Evolutionary conservation across 2,329 filamentous ascomycete genomes (phyloP), one percentile per base, ranked within the genome.

Genomic region (Helicocarpus griseus): DNA sequence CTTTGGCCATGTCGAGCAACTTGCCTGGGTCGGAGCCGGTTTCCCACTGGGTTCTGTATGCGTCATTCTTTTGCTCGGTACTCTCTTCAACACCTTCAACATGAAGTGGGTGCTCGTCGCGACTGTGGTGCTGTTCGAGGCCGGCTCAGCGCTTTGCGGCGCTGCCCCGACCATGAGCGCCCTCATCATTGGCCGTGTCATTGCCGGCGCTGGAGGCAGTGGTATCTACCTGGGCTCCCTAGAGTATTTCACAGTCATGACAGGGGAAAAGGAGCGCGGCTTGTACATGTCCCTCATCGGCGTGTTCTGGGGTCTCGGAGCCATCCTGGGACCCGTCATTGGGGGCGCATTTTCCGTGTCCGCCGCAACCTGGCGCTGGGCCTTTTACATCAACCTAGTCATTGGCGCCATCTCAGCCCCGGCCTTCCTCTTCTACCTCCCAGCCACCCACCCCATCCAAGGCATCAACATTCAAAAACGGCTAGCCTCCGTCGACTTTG

Each of bases 31-130:
- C n/a, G 50, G 50, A 31, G 39, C 50, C 33, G 50, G 51, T 5
- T 74, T 77, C 51, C 60, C 71, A 0, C 62, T 77, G 3, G 73
- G 71, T 0, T 70, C 69, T 4, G 63, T 69, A 0, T 62, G 62
- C 1, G 70, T 71, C 2, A 69, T 71, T 39, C 59, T 74, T 2
- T 59, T 66, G 1, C 59, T 60, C 22, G 67, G 68, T 1, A 68
- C 68, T 11, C 47, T 67, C 0, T 76, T 71, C 48, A 65, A 61
- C 1, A 62, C 65, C 2, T 77, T 77, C 58, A 65, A 75, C 46
- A 63, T 67, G 4, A 78, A 77, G 56, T 71, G 63, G 63, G 50
- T 73, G 17, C 68, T 63, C 51, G 55, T 71, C 14, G 39, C 48
- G 2, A 56, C 56, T 6, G 52, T 65, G 19, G 9, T 63, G n/a